Evolutionary conservation across 345 rosid species (phyloP), one percentile per base, ranked within the genome.

Genomic region (Eucalyptus urophylla): DNA sequence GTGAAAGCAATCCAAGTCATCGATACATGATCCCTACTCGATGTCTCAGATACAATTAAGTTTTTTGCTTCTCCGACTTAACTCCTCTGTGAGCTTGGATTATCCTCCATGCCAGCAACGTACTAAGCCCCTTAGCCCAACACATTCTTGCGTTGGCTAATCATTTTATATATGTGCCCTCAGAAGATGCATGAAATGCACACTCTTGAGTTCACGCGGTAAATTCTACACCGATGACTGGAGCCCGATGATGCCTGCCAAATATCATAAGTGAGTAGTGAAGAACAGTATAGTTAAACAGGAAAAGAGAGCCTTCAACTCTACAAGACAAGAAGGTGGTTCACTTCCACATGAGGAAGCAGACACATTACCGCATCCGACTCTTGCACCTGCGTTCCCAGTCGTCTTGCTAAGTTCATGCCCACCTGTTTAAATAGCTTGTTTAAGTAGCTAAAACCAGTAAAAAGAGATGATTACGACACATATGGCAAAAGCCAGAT

Each of bases 361-460:
- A 33, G 53, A 86, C 31, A 65, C 12, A 50, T 90, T 96, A 97
- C 99, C 99, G 47, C 99, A 96, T 86, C 99, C 99, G 72, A 96
- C 93, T 91, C 99, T 94, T 8, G 98, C 95, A 87, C 99, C 99
- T 16, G 99, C 99, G 87, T 97, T 97, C 56, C 99, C 99, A 17
- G 99, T 97, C 60, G 96, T 93, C 92, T 95, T 95, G 93, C 98
- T 97, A 89, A 97, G 98, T 87, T 96, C 95, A 92, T 96, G 99
- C 56, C 98, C 96, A 90, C 99, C 98, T 97, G 93, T 65, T 58
- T 24, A 88, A 86, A 86, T 53, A 56, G 29, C 62, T 19, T 40
- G 62, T 21, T 86, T 31, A 31, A 86, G 87, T 51, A 31, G 62
- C 29, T 51, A 86, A 86, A 86, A n/a, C 44, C 62, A 86, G 62